Percentiles rank a stretch among this genome's conserved stretches.
Evolutionary conservation across 2,329 filamentous ascomycete species (phyloP).

Genomic region (Cordyceps farinosa): DNA sequence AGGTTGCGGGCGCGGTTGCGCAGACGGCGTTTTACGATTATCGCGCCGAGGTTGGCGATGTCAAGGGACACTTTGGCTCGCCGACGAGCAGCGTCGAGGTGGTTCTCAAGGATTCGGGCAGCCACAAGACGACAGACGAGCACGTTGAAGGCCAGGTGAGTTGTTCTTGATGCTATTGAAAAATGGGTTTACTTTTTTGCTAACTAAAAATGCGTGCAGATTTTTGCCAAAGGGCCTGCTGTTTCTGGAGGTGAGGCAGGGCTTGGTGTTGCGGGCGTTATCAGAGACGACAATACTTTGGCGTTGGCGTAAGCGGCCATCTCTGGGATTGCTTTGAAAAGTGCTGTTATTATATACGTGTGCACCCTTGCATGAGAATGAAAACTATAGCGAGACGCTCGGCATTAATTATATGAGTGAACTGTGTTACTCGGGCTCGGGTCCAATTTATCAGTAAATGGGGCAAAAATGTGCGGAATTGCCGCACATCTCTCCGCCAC

Average conservation of each 20-base stretch:
- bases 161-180: constrained; percentile 9
- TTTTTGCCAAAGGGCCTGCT: constrained; percentile 68
- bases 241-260: constrained; percentile 65
- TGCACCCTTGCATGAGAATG: neutral
- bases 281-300: constrained; percentile 71
- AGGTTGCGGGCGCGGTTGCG: constrained; percentile 83
- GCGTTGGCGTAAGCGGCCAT: constrained; percentile 43
- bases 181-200: neutral
- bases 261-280: constrained; percentile 60
- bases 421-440: neutral
- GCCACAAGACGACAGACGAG: constrained; percentile 61
- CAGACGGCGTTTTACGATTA: constrained; percentile 91
- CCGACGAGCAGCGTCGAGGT: constrained; percentile 79
- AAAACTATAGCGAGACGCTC: neutral
- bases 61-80: constrained; percentile 67
- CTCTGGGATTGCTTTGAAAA: neutral
- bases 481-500: neutral
- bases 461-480: neutral
- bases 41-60: constrained; percentile 45
- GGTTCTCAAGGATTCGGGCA: constrained; percentile 60
- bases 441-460: neutral
- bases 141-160: constrained; percentile 61
- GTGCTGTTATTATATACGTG: neutral
- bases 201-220: constrained; percentile 39
- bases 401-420: neutral